These are phyloP conservation scores for Suillus subaureus DNA, from an alignment of 768 basidiomycete genomes.

Conservation along the genomic window DNA sequence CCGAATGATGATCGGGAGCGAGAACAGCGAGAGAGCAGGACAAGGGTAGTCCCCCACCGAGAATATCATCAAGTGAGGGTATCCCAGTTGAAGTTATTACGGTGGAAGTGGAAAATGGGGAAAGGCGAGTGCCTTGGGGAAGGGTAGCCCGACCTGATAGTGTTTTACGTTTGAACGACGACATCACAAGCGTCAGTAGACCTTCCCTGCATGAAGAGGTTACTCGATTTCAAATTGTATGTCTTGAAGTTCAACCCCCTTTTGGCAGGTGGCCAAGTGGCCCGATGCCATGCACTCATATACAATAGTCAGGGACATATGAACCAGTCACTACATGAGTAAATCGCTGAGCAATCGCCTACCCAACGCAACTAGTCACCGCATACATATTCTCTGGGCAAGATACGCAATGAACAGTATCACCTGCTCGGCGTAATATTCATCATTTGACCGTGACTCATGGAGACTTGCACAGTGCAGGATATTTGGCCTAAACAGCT, in stretches of 20 bases:
- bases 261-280: neutral
- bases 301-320: neutral
- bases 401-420: neutral
- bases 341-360: neutral
- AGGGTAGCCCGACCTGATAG: constrained; percentile 44
- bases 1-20: constrained; percentile 85
- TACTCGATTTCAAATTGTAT: neutral
- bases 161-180: constrained; percentile 77
- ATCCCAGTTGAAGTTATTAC: constrained; percentile 82
- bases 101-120: constrained; percentile 56
- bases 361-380: neutral
- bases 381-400: neutral
- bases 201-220: neutral
- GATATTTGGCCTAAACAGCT: constrained; percentile 30
- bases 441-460: neutral
- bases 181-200: constrained; percentile 44
- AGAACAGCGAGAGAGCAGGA: constrained; percentile 72
- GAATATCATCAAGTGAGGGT: constrained; percentile 91
- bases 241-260: neutral
- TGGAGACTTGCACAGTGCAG: neutral
- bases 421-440: neutral
- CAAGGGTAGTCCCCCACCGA: constrained; percentile 89
- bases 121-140: constrained; percentile 58
- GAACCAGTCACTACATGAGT: neutral
- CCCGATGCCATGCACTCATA: neutral